Conservation (phyloP, 2,329 filamentous ascomycete species). For the Pseudogymnoascus sp. region DNA sequence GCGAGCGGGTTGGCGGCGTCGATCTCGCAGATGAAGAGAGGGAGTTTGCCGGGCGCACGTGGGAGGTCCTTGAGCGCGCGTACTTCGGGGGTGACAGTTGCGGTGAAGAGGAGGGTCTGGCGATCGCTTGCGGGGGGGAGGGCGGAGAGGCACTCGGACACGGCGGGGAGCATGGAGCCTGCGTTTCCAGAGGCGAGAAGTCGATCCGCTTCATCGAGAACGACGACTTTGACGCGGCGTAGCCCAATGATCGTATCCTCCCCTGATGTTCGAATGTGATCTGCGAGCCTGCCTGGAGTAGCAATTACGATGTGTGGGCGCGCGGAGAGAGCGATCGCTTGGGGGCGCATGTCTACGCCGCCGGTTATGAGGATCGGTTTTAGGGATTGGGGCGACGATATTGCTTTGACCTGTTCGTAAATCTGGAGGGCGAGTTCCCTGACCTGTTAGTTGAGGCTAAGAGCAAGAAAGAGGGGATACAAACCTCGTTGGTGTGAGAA, state of each 20-base stretch:
- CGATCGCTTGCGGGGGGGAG: slow-evolving; percentile 69
- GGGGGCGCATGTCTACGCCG: slow-evolving; percentile 82
- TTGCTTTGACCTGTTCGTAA: slow-evolving; percentile 89
- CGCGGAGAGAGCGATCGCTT: slow-evolving; percentile 74
- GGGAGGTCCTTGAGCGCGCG: slow-evolving; percentile 75
- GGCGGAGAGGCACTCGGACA: slow-evolving; percentile 77
- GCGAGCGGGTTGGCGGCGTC: slow-evolving; percentile 61
- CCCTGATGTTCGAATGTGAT: slow-evolving; percentile 86
- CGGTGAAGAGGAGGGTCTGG: slow-evolving; percentile 94
- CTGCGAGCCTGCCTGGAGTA: slow-evolving; percentile 84
- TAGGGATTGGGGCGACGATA: slow-evolving; percentile 78
- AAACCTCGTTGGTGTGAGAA: slow-evolving; percentile 78
- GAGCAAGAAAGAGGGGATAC: slow-evolving; percentile 10
- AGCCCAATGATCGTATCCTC: slow-evolving; percentile 82
- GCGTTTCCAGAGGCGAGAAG: slow-evolving; percentile 63
- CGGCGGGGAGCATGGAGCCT: slow-evolving; percentile 89
- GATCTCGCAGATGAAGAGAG: slow-evolving; percentile 83
- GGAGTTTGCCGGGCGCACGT: slow-evolving; percentile 56
- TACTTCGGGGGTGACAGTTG: slow-evolving; percentile 89
- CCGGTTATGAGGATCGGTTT: slow-evolving; percentile 87
- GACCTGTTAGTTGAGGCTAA: neutral
- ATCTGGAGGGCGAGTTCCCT: slow-evolving; percentile 92
- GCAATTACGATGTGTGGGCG: slow-evolving; percentile 89
- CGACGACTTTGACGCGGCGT: slow-evolving; percentile 70
- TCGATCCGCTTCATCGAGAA: slow-evolving; percentile 92